Evolutionary conservation across 2,329 filamentous ascomycete species (phyloP), one percentile per base, ranked within the genome.

Genomic region (Aureobasidium pullulans): DNA sequence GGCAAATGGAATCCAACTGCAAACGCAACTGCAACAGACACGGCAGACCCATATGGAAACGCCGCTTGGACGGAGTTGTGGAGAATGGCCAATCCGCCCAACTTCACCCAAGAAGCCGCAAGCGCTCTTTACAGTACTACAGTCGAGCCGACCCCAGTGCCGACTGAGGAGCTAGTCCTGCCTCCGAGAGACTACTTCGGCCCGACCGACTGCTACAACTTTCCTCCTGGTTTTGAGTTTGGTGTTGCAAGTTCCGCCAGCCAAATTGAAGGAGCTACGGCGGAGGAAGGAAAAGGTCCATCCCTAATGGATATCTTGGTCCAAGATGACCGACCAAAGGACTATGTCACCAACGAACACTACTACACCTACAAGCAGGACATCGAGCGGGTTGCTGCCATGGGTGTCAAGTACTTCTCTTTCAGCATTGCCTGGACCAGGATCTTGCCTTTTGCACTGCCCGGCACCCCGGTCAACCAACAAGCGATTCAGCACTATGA

Each of bases 71-170:
- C 49, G 5, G 49, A 29, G 6, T 59, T 76, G 2, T 76, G 74
- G 74, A 67, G 64, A 5, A 60, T 64, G 1, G 69, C 72, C 6
- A 67, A 68, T 5, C 66, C 71, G 47, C 63, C 67, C 10, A 74
- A 73, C 40, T 73, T 75, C 48, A 74, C 72, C 59, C 70, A 15
- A 67, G 69, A n/a, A 67, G 69, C 1, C 62, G 77, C n/a, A 76
- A 76, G 62, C 48, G 36, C 49, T 42, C 6, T 53, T 2, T 43
- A 23, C 49, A 52, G 34, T 16, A 52, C 81, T 0, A 84, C 82
- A 0, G 81, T 82, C 1, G 74, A 71, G 4, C 80, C 82, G 0
- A 85, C 81, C 0, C 75, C 81, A 0, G 69, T 85, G 1, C 78
- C 81, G 0, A 80, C 73, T 1, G 78, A 71, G 57, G 80, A 84